These are phyloP conservation scores for Fomitopsis betulina DNA, from an alignment of 1,284 basidiomycete genomes.

Conservation along the genomic window DNA sequence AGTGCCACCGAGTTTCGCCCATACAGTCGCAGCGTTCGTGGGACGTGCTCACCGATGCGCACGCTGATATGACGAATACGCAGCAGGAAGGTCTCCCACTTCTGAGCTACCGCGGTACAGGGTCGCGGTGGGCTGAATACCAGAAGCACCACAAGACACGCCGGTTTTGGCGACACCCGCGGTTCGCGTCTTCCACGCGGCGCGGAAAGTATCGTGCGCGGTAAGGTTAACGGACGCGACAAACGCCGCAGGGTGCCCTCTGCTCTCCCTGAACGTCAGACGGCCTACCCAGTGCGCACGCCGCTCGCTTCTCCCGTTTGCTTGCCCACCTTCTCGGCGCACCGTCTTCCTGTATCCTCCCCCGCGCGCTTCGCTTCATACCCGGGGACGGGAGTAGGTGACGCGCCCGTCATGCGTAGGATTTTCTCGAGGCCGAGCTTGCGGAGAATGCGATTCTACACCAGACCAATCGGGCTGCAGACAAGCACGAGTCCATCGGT, in stretches of 20 bases:
- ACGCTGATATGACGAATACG: neutral
- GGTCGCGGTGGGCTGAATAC: neutral
- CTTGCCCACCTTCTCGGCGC: neutral
- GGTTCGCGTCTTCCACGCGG: neutral
- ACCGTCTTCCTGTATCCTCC: neutral
- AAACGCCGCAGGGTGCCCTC: neutral
- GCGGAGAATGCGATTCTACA: neutral
- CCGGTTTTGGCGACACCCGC: neutral
- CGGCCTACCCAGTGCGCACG: neutral
- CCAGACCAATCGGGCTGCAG: neutral
- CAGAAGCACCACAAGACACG: neutral
- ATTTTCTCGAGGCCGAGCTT: neutral
- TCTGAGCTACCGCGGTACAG: neutral
- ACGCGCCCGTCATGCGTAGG: neutral
- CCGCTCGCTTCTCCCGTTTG: neutral
- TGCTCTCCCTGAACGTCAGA: neutral
- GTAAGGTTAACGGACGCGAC: neutral
- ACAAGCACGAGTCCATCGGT: neutral
- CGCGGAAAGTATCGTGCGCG: neutral
- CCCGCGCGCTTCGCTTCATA: neutral
- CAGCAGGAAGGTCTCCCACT: neutral
- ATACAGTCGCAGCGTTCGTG: neutral
- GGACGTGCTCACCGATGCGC: neutral
- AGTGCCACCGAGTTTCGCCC: neutral
- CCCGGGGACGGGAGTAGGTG: neutral